Base-by-base conservation (phyloP, 257 asterid species). In the Solanum lignicaule region DNA sequence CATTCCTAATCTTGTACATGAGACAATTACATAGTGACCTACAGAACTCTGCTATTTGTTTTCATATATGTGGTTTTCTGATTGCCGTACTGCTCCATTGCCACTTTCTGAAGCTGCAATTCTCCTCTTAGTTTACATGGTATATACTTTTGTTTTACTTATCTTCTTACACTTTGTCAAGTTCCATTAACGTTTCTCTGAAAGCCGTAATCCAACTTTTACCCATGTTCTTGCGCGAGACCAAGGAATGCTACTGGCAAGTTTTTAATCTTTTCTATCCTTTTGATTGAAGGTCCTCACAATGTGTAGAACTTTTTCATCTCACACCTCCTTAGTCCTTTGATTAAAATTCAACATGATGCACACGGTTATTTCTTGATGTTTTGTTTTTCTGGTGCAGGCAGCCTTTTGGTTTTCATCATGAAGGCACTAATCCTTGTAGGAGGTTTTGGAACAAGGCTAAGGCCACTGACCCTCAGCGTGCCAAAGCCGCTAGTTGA, bases 391-490 rank as follows among this genome's bases (percentile, higher is more conserved):
- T 46, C 68, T 43, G 65, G 33, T 46, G 39, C 85, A 81, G 68
- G 29, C 66, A 46, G 68, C 85, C 41, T 81, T 29, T 78, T 29
- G 68, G 85, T 81, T 46, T 29, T 87, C 90, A 91, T 69, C 87
- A 96, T 96, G 99, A 95, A 96, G 98, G 99, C 98, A 60, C 90
- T 96, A 36, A 96, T 96, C 92, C 99, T 96, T 87, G 99, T 96
- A 88, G 99, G 99, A 88, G 99, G 99, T 31, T 95, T 95, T 66
- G 99, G 98, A 68, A 96, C 99, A 86, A 93, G 99, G 85, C 90
- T 96, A 95, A 94, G 99, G 95, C 99, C 99, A 13, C 87, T 96
- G 90, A 96, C 99, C 32, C 90, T 96, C 76, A 96, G 98, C 75
- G 91, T 95, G 88, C 99, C 99, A 20, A 96, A 96, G 92, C 99